These are phyloP conservation scores for Dacryopinax spathularia DNA, from an alignment of 768 basidiomycete genomes.

Conservation along the genomic window DNA sequence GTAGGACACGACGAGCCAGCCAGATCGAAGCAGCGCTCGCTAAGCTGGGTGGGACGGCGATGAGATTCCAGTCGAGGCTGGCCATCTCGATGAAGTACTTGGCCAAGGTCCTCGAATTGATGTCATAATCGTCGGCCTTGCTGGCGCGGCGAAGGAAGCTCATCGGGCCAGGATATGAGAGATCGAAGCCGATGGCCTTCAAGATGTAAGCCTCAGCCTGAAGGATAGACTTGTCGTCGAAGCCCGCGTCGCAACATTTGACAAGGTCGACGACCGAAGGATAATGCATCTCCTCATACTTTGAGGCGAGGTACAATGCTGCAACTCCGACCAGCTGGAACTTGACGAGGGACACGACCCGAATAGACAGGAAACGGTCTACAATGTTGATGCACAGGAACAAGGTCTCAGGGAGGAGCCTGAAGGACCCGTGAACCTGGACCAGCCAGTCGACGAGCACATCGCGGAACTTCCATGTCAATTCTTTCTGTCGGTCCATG, in stretches of 20 bases:
- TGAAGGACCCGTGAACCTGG: slow-evolving; percentile 77
- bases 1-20: slow-evolving; percentile 67
- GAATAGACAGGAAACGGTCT: slow-evolving; percentile 50
- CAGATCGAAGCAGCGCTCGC: slow-evolving; percentile 75
- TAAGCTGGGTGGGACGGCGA: slow-evolving; percentile 59
- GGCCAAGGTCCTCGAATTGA: slow-evolving; percentile 69
- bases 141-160: slow-evolving; percentile 77
- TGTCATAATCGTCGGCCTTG: slow-evolving; percentile 86
- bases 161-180: slow-evolving; percentile 78
- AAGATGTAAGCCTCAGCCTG: slow-evolving; percentile 82
- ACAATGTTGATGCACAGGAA: slow-evolving; percentile 78
- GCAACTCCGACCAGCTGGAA: slow-evolving; percentile 84
- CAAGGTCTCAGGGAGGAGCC: slow-evolving; percentile 76
- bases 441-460: slow-evolving; percentile 89
- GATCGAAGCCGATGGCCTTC: slow-evolving; percentile 71
- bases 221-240: slow-evolving; percentile 64
- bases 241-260: slow-evolving; percentile 63
- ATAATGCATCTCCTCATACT: slow-evolving; percentile 84
- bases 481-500: slow-evolving; percentile 67
- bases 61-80: slow-evolving; percentile 63
- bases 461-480: slow-evolving; percentile 80
- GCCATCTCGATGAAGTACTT: slow-evolving; percentile 86
- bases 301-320: slow-evolving; percentile 74
- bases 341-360: slow-evolving; percentile 65
- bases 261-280: slow-evolving; percentile 73